Evolutionary conservation across 2,329 filamentous ascomycete genomes (phyloP).

Genomic region (Ophiocordyceps sinensis): DNA sequence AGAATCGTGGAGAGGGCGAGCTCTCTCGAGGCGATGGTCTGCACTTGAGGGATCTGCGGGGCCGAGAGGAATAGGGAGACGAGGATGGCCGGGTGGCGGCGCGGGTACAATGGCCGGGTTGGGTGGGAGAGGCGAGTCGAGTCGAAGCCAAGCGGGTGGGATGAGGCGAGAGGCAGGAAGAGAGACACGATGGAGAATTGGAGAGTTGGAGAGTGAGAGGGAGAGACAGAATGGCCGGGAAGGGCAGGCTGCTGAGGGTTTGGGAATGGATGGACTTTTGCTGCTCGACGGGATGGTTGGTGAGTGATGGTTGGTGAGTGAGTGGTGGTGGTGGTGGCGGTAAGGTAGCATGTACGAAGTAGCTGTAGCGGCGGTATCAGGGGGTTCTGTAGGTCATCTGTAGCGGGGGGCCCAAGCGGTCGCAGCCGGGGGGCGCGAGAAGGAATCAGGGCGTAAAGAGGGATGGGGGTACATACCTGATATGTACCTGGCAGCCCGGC

Average conservation of each 20-base stretch:
- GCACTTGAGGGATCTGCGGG: not conserved
- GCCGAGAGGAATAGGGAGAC: not conserved
- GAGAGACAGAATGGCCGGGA: not conserved
- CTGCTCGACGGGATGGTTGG: not conserved
- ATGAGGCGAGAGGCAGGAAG: constrained; percentile 1
- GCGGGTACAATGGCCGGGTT: not conserved
- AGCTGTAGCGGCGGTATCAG: too few relatives aligned
- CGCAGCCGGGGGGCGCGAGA: not conserved
- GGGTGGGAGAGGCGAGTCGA: not conserved
- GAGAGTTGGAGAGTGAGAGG: not conserved
- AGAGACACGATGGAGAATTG: not conserved
- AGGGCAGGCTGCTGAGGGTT: not conserved
- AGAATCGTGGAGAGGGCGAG: not conserved
- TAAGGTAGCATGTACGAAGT: too few relatives aligned
- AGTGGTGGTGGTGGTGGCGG: constrained; percentile 1
- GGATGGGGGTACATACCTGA: not conserved
- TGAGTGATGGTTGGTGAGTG: not conserved
- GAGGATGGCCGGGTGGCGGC: not conserved
- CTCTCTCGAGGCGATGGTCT: not conserved
- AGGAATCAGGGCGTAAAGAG: too few relatives aligned
- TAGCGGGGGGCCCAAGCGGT: not conserved
- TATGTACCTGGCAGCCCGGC: not conserved
- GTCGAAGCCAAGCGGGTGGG: constrained; percentile 1
- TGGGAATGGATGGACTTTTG: constrained; percentile 1
- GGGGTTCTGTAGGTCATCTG: too few relatives aligned